Evolutionary conservation across 805 yeast genomes (phyloP), one percentile per base, ranked within the genome.

Genomic region (Cyberlindnera mycetangii): DNA sequence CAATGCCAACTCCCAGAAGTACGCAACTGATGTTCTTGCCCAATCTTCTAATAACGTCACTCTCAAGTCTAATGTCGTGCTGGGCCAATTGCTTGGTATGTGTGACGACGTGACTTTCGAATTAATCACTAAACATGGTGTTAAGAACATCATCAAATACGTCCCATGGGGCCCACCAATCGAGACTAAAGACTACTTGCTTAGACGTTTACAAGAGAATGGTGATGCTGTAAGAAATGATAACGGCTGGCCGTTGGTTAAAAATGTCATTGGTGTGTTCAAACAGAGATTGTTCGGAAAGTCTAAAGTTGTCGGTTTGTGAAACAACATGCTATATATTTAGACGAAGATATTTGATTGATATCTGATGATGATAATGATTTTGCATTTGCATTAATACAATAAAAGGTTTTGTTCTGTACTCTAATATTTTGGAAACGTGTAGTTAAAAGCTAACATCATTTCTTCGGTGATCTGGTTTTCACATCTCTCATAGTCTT

Each of bases 111-210:
- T 87, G 49, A 88, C 97, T 20, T 75, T 76, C 62, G 88, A 85
- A 54, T 74, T 90, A 58, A 78, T 87, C 45, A 67, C 73, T 32
- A 72, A 80, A 37, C 78, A 85, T 53, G 72, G 78, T 36, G 85
- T 78, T 36, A 79, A 75, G 49, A 88, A 88, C 59, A 83, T 90
- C 42, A 83, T 92, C 68, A 92, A 92, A 69, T 90, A 92, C 62
- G 97, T 90, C 50, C 95, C 97, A 15, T 90, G 97, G 97, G 97
- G 97, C 9, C 97, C 97, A 27, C 95, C 96, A 44, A 68, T 79
- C 54, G 97, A 92, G 68, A 89, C 97, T 47, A 89, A 87, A 69
- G 96, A 88, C 55, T 90, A 90, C 62, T 69, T 90, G 49, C 71
- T 83, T 50, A 82, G 98, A 72, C 79, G 98, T 69, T 72, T 90